Evolutionary conservation across 176 grass and related monocot species (phyloP).

Genomic region (Leersia perrieri): DNA sequence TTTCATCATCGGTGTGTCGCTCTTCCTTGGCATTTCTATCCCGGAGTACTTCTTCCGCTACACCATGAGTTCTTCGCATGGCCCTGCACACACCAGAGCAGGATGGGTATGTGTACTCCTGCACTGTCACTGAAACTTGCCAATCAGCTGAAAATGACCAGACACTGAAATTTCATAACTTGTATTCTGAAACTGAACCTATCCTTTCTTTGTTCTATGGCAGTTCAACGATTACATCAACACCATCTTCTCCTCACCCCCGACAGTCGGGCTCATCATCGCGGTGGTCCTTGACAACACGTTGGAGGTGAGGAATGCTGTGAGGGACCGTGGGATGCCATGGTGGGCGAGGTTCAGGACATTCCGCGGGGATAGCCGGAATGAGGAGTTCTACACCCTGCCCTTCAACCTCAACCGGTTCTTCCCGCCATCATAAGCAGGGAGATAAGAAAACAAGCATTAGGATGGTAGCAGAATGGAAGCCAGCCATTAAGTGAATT

Average conservation of each 20-base stretch:
- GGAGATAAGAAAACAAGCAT: background rate
- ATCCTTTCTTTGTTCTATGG: background rate
- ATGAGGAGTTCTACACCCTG: conserved; percentile 72
- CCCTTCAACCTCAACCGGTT: conserved; percentile 73
- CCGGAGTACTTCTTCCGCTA: conserved; percentile 78
- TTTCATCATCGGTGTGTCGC: conserved; percentile 63
- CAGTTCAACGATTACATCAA: conserved; percentile 89
- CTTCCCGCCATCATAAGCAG: conserved; percentile 56
- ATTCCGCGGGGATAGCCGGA: conserved; percentile 57
- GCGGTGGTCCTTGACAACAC: conserved; percentile 71
- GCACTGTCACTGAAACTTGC: background rate
- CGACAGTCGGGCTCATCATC: conserved; percentile 53
- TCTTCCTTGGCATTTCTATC: conserved; percentile 82
- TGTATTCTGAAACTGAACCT: background rate
- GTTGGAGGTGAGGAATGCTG: conserved; percentile 39
- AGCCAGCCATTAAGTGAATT: background rate
- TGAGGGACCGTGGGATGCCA: conserved; percentile 67
- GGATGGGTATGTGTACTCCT: conserved; percentile 62
- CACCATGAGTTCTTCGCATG: conserved; percentile 38
- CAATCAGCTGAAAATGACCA: background rate
- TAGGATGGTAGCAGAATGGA: background rate
- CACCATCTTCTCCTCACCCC: conserved; percentile 73
- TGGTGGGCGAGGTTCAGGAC: conserved; percentile 76
- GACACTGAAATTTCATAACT: background rate
- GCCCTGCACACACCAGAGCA: conserved; percentile 65